These are phyloP conservation scores for Psilocybe cubensis DNA, from an alignment of 768 basidiomycete genomes.

Conservation along the genomic window DNA sequence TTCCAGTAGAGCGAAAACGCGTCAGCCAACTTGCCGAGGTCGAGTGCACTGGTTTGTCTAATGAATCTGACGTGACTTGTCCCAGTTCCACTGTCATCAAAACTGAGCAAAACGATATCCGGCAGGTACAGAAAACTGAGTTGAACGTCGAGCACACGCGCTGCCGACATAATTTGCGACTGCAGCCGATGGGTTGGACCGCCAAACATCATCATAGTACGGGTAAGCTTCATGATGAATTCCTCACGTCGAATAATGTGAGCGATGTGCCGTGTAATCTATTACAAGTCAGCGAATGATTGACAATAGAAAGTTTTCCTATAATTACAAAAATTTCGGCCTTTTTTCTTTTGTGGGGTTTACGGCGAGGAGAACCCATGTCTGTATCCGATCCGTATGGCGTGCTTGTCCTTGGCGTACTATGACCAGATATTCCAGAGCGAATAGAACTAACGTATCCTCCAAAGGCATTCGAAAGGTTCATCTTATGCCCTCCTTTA, in stretches of 20 bases:
- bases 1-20: conserved; percentile 78
- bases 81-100: conserved; percentile 79
- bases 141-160: conserved; percentile 74
- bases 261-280: conserved; percentile 87
- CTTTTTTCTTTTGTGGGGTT: conserved; percentile 64
- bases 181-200: conserved; percentile 83
- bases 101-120: conserved; percentile 78
- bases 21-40: conserved; percentile 76
- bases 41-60: conserved; percentile 69
- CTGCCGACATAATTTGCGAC: conserved; percentile 80
- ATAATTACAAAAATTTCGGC: conserved; percentile 74
- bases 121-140: conserved; percentile 75
- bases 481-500: conserved; percentile 5
- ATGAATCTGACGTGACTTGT: conserved; percentile 84
- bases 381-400: conserved; percentile 14
- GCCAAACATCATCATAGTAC: conserved; percentile 91
- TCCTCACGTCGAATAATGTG: conserved; percentile 82
- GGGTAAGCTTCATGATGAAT: conserved; percentile 82
- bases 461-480: conserved; percentile 12
- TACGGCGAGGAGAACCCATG: conserved; percentile 22
- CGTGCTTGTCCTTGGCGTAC: conserved; percentile 15
- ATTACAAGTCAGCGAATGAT: background rate
- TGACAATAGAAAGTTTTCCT: background rate
- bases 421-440: conserved; percentile 19
- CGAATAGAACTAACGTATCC: conserved; percentile 18